Conservation (phyloP, 768 basidiomycete genomes). For the Lactarius evosmus region DNA sequence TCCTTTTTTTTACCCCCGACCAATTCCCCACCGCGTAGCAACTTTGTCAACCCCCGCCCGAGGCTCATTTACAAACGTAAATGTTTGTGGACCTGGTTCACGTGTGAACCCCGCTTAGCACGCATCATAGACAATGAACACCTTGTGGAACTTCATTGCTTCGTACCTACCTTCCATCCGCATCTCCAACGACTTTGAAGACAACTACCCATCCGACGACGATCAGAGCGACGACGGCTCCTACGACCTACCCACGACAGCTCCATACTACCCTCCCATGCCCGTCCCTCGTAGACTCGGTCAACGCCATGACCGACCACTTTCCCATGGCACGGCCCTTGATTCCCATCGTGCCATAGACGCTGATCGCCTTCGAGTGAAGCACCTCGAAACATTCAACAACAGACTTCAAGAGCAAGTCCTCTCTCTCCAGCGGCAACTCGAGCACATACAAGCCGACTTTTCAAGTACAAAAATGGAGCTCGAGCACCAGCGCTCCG, state of each 20-base stretch:
- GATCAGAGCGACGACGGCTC: conserved; percentile 18
- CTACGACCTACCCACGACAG: conserved; percentile 26
- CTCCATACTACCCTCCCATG: conserved; percentile 10
- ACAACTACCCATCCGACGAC: conserved; percentile 21
- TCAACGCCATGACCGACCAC: conserved; percentile 25
- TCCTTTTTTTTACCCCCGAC: not conserved
- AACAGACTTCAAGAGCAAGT: conserved; percentile 25
- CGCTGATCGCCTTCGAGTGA: conserved; percentile 2
- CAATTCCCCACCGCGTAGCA: conserved; percentile 5
- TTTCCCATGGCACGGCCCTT: not conserved
- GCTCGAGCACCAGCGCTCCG: conserved; percentile 25
- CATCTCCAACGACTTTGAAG: conserved; percentile 22
- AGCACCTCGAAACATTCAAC: conserved; percentile 25
- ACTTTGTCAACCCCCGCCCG: not conserved
- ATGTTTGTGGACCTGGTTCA: conserved; percentile 18
- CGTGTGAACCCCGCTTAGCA: conserved; percentile 22
- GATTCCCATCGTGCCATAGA: conserved; percentile 6
- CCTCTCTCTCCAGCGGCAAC: conserved; percentile 25
- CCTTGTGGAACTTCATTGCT: conserved; percentile 27
- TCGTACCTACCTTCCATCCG: conserved; percentile 24
- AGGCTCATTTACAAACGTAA: conserved; percentile 12
- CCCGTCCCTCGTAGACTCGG: conserved; percentile 14
- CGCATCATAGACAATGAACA: conserved; percentile 27
- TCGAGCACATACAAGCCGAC: conserved; percentile 27
- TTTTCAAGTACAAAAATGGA: conserved; percentile 27